Evolutionary conservation across 129 eudicot genomes (phyloP), one percentile per base, ranked within the genome.

Genomic region (Heracleum sosnowskyi): DNA sequence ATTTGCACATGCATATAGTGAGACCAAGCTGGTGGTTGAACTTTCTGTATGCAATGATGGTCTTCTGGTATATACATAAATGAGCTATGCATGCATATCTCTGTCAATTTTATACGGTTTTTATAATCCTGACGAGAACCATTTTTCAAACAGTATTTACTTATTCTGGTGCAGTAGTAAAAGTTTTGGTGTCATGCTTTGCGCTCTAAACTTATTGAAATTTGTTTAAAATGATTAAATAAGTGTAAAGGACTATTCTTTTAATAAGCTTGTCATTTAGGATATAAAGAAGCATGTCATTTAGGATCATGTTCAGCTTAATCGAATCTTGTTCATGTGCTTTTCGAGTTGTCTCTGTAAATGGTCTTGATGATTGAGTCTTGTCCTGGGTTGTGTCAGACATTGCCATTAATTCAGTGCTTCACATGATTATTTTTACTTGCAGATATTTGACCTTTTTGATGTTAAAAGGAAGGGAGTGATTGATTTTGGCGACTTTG

Each of bases 401-500:
- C 31, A 57, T 57, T 57, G 66, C 24, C 2, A 33, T 22, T 33
- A 33, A 29, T 33, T 66, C n/a, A 1, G 73, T 20, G 24, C 17
- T 24, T 68, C 35, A 42, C 37, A 35, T 10, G 26, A 18, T 44
- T 2, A 29, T 44, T 62, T 62, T 36, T 78, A n/a, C 75, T 16
- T 82, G 87, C 92, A 95, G 98, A 89, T 95, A 69, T 95, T 95
- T 87, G 96, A 95, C 82, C 90, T 91, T 70, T 95, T 95, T 45
- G 98, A 95, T 53, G 97, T 87, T 34, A 95, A 95, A 82, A 85
- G 79, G 53, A 93, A 90, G 63, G 98, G 98, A 16, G 93, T 90
- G 51, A 90, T 95, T 74, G 98, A 92, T 83, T 95, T 95, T 72
- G 97, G 96, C 69, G 98, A 95, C 83, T 95, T 93, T 89, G 98